Evolutionary conservation across 2,329 filamentous ascomycete genomes (phyloP).

Genomic region (Aspergillus pseudoterreus): DNA sequence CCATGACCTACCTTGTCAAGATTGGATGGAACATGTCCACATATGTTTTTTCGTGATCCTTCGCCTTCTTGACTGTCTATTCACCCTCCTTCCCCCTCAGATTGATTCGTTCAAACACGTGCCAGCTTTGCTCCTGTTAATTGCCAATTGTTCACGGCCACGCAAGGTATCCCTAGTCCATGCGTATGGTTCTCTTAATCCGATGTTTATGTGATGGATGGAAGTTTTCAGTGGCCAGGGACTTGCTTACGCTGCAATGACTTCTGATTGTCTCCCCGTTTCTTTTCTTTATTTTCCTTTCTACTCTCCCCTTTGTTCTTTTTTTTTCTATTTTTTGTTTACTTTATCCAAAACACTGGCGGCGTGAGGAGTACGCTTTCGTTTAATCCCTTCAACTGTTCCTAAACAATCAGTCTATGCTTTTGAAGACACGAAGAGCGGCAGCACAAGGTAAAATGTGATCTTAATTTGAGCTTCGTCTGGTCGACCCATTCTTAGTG

Average conservation of each 20-base stretch:
- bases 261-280: neutral
- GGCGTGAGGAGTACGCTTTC: conserved; percentile 19
- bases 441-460: conserved; percentile 8
- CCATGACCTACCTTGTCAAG: neutral
- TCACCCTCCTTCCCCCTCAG: conserved; percentile 29
- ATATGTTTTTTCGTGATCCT: neutral
- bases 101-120: conserved; percentile 12
- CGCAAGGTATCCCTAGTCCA: conserved; percentile 10
- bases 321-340: conserved; percentile 20
- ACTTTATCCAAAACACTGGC: conserved; percentile 13
- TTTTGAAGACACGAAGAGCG: neutral
- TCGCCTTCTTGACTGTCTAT: conserved; percentile 18
- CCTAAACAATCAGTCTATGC: conserved; percentile 1
- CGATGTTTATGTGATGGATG: conserved; percentile 9
- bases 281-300: neutral
- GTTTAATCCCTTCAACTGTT: conserved; percentile 9
- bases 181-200: conserved; percentile 6
- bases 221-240: neutral
- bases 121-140: conserved; percentile 9
- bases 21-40: neutral
- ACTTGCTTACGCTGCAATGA: neutral
- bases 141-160: conserved; percentile 4
- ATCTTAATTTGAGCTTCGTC: neutral
- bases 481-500: no score
- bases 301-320: conserved; percentile 14